phyloP scores from a whole-genome alignment of 2,329 filamentous ascomycete species.

The Bipolaris oryzae region DNA sequence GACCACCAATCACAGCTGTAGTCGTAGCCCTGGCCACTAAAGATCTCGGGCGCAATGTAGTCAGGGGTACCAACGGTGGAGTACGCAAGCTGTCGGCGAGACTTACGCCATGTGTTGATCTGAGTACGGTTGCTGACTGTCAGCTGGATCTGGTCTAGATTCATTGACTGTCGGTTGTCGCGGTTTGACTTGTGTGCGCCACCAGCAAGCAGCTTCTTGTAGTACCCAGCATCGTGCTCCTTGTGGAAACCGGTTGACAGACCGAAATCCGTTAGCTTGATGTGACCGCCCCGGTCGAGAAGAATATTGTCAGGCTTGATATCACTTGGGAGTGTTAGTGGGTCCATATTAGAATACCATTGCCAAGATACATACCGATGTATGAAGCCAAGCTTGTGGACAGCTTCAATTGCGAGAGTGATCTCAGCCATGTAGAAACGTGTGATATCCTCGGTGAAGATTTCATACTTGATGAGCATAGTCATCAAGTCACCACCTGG shows the following conservation, averaged over 20 bases:
- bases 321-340: constrained; percentile 66
- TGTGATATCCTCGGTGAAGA: constrained; percentile 98
- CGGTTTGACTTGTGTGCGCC: constrained; percentile 52
- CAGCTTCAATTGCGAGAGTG: constrained; percentile 95
- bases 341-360: background rate
- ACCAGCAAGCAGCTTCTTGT: constrained; percentile 91
- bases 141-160: constrained; percentile 96
- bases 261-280: constrained; percentile 98
- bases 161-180: constrained; percentile 86
- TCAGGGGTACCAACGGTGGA: constrained; percentile 98
- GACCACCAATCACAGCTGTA: constrained; percentile 99
- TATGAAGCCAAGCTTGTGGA: constrained; percentile 97
- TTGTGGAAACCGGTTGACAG: constrained; percentile 98
- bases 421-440: constrained; percentile 99
- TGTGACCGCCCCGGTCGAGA: constrained; percentile 91
- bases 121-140: constrained; percentile 97
- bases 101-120: constrained; percentile 99
- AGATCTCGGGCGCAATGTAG: constrained; percentile 98
- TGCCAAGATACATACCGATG: constrained; percentile 72
- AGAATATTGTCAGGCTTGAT: constrained; percentile 99
- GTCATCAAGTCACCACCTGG: constrained; percentile 99
- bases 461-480: constrained; percentile 99
- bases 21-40: constrained; percentile 93
- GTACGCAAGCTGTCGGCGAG: constrained; percentile 92
- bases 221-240: constrained; percentile 97